A percentile compares a stretch with the other conserved stretches of the same genome.
phyloP scores from a whole-genome alignment of 2,329 filamentous ascomycete genomes.

The Aspergillus brunneoviolaceus region DNA sequence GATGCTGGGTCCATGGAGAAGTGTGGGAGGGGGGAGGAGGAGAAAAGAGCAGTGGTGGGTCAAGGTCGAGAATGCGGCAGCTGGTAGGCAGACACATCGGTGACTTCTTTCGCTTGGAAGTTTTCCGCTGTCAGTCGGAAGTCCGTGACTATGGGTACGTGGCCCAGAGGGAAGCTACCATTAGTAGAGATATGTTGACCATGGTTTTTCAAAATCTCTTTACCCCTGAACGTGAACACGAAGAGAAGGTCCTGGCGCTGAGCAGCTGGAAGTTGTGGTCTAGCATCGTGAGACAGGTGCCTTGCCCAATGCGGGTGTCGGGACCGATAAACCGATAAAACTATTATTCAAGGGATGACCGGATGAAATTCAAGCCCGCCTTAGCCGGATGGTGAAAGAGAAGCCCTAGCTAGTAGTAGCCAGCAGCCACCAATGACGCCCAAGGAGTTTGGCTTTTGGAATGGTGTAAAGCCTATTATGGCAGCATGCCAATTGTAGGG shows the following conservation, averaged over 20 bases:
- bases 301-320: background rate
- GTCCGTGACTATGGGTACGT: background rate
- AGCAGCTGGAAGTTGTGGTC: background rate
- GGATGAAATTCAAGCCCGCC: background rate
- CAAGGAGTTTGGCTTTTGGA: background rate
- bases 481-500: background rate
- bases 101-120: background rate
- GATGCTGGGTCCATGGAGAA: background rate
- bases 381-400: background rate
- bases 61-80: background rate
- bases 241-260: background rate
- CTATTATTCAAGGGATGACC: background rate
- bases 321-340: background rate
- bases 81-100: background rate
- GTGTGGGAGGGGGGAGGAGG: background rate
- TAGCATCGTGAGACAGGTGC: background rate
- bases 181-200: background rate
- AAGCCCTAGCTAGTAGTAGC: background rate
- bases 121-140: background rate
- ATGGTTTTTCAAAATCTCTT: background rate
- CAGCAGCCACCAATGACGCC: background rate
- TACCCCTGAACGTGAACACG: background rate
- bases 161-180: background rate
- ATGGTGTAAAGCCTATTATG: background rate
- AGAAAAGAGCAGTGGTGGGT: background rate